Evolutionary conservation across 352 stramenopile species (phyloP), one percentile per base, ranked within the genome.

Genomic region (Ochromonadaceae sp.): DNA sequence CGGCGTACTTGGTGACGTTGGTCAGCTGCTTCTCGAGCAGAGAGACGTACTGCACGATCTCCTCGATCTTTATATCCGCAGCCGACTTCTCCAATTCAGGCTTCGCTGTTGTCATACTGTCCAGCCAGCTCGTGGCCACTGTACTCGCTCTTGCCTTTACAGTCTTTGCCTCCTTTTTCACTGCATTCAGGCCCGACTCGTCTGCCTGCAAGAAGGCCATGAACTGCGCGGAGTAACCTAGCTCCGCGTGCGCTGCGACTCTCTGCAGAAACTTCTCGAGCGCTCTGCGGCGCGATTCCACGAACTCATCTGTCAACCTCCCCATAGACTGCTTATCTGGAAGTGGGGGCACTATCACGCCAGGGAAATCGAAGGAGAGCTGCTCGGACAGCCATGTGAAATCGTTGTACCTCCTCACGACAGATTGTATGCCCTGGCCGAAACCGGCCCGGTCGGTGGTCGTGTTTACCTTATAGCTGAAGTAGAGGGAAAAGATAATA

Each of bases 1-100:
- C 55, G 0, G 84, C 82, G 63, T 94, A 85, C 65, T 91, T 91
- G 65, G 88, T 76, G 26, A 94, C 71, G 0, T 79, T 81, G 53
- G 78, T 79, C 74, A 92, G 91, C 67, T 92, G 90, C 30, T 84
- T 83, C 61, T 94, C 86, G 15, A 93, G 68, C 0, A 82, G 79
- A 68, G 90, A 82, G 71, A 93, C 87, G 70, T 93, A 94, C 25
- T 77, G 75, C 70, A 87, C 84, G 74, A 93, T 90, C 52, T 92
- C 85, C 31, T 93, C 86, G 30, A 93, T 81, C 71, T 92, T 84
- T 0, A 85, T n/a, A 60, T 94, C 86, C 4, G 79, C 82, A 0
- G 75, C 74, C 0, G 84, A 89, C 72, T 91, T 91, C 14, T 84
- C 74, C 22, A 90, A 70, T 40, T 78, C 78, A 41, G n/a, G 48